Percentiles rank a stretch among this genome's conserved stretches.
phyloP scores from a whole-genome alignment of 2,329 filamentous ascomycete species.

The Xylariaceae sp. region DNA sequence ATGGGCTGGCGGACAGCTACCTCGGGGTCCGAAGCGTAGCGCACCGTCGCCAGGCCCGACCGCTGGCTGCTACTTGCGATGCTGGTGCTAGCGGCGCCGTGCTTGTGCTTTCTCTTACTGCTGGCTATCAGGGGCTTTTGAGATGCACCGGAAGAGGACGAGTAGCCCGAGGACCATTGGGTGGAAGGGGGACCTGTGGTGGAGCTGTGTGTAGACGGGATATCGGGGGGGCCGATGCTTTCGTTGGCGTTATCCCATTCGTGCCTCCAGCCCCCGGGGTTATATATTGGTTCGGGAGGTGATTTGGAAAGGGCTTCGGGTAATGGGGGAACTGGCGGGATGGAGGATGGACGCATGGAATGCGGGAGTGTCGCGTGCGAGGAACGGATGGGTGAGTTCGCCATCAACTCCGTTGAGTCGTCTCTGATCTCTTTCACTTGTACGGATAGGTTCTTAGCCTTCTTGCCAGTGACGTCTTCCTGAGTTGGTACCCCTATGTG shows the following conservation, averaged over 20 bases:
- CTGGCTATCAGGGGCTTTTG: neutral
- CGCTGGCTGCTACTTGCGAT: slow-evolving; percentile 18
- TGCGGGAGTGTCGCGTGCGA: slow-evolving; percentile 2
- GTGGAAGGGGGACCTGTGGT: slow-evolving; percentile 1
- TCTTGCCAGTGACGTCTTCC: neutral
- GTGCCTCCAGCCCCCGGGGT: slow-evolving; percentile 2
- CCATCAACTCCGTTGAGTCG: slow-evolving; percentile 13
- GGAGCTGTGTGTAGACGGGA: slow-evolving; percentile 1
- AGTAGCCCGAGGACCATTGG: slow-evolving; percentile 4
- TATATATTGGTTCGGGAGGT: slow-evolving; percentile 1
- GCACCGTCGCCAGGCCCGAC: slow-evolving; percentile 22
- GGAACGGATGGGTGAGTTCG: slow-evolving; percentile 14
- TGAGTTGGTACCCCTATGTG: slow-evolving; percentile 1
- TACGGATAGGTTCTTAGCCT: slow-evolving; percentile 1
- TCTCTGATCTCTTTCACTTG: slow-evolving; percentile 3
- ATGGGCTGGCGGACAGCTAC: slow-evolving; percentile 23
- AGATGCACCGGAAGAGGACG: neutral
- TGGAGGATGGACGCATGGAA: neutral
- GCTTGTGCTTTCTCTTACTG: neutral
- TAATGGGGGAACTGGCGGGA: slow-evolving; percentile 3
- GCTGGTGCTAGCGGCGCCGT: slow-evolving; percentile 18
- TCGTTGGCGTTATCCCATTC: slow-evolving; percentile 22
- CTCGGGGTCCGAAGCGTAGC: slow-evolving; percentile 23
- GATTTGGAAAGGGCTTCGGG: neutral
- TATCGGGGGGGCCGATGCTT: slow-evolving; percentile 6